phyloP scores from a whole-genome alignment of 495 filamentous ascomycete genomes.

The Coniosporium apollinis region DNA sequence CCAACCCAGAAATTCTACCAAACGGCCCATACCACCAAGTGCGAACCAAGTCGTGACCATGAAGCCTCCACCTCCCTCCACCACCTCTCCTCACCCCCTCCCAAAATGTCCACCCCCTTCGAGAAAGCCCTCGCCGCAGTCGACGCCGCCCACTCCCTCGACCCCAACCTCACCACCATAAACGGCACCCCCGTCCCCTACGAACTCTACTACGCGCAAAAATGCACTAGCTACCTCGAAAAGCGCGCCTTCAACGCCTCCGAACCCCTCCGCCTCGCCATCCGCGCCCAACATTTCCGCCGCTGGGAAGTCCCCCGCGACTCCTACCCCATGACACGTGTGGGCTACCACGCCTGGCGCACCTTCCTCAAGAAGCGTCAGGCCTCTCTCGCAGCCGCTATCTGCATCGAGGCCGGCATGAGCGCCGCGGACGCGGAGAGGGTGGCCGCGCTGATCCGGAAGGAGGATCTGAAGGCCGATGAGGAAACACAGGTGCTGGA shows the following conservation, averaged over 20 bases:
- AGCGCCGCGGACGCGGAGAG: slow-evolving; percentile 29
- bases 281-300: slow-evolving; percentile 66
- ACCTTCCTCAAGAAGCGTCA: slow-evolving; percentile 52
- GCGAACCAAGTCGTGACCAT: too few relatives aligned
- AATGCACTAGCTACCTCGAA: slow-evolving; percentile 57
- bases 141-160: slow-evolving; percentile 53
- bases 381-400: slow-evolving; percentile 39
- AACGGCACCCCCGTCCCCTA: slow-evolving; percentile 37
- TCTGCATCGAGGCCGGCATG: slow-evolving; percentile 36
- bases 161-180: slow-evolving; percentile 36
- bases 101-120: too few relatives aligned
- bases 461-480: slow-evolving; percentile 45
- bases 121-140: slow-evolving; percentile 41
- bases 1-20: too few relatives aligned
- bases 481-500: slow-evolving; percentile 56
- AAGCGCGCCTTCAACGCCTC: slow-evolving; percentile 37
- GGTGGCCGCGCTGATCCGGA: slow-evolving; percentile 44
- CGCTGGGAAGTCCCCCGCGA: slow-evolving; percentile 65
- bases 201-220: slow-evolving; percentile 62
- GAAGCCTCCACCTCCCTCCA: too few relatives aligned
- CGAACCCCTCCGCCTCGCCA: slow-evolving; percentile 48
- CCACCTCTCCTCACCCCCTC: too few relatives aligned
- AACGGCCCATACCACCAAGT: too few relatives aligned
- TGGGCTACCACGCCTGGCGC: slow-evolving; percentile 64
- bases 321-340: slow-evolving; percentile 48